Base-by-base conservation (phyloP, 805 yeast species). In the Saturnispora sanitii region DNA sequence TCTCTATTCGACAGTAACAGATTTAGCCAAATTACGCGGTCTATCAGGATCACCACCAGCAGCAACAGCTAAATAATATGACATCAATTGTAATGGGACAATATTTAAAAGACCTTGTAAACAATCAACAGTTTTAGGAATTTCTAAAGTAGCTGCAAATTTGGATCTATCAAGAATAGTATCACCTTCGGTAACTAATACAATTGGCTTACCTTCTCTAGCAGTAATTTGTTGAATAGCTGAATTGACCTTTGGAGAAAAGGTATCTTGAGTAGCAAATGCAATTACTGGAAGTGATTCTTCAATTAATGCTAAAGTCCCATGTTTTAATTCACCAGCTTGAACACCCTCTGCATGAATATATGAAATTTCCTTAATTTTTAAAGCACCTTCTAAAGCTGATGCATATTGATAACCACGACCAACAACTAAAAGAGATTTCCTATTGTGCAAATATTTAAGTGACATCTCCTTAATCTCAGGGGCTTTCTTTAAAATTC, bases 321-420 rank as follows among this genome's bases (percentile, higher is more conserved):
- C 99, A 60, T 92, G 99, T 65, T 92, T 92, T 66, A 92, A 77
- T 67, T 92, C 99, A 62, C 98, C 99, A 18, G 99, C 98, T 50
- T 92, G 77, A 40, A 92, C 95, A 70, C 98, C 99, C 68, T 92
- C 99, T 17, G 96, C 86, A 63, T 92, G 99, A 86, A 92, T 92
- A 64, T 92, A 92, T 3, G 97, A 90, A 48, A 92, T 92, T 65
- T 92, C 99, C 68, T 92, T 92, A 61, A 92, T 90, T 68, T 92
- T 92, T 57, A 92, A 75, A 11, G 99, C 98, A 60, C 98, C 98
- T 67, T 92, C 99, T 55, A 92, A 72, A 19, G 98, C 97, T 48
- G 95, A 80, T 12, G 99, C 98, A 62, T 73, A 81, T 67, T 92
- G 98, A 67, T 84, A 88, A 40, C 99, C 99, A 67, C 99, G 83